phyloP scores from a whole-genome alignment of 331 rosid genomes.

The Prunus yedoensis region DNA sequence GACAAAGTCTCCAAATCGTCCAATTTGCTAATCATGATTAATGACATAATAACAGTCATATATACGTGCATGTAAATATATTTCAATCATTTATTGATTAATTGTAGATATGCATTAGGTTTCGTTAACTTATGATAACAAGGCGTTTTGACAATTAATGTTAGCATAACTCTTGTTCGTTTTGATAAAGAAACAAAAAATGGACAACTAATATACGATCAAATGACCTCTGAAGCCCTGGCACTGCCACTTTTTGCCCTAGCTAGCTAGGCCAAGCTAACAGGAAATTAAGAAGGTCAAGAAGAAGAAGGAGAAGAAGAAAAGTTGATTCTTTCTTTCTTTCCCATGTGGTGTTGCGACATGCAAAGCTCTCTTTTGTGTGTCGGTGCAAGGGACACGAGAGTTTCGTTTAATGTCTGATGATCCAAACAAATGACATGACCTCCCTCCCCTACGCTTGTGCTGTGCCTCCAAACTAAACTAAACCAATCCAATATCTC shows the following conservation, averaged over 20 bases:
- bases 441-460: too few relatives aligned
- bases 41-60: background rate
- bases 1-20: too few relatives aligned
- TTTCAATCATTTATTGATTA: too few relatives aligned
- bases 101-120: too few relatives aligned
- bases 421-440: background rate
- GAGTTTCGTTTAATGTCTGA: constrained; percentile 15
- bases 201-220: too few relatives aligned
- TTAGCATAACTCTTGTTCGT: too few relatives aligned
- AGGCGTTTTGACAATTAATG: too few relatives aligned
- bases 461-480: too few relatives aligned
- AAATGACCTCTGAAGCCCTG: too few relatives aligned
- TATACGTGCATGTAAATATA: background rate
- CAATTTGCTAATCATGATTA: too few relatives aligned
- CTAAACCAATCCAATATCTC: background rate
- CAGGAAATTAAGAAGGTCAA: background rate
- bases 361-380: constrained; percentile 7
- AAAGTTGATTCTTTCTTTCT: background rate
- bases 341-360: constrained; percentile 24
- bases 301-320: background rate
- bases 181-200: too few relatives aligned
- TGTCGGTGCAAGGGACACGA: constrained; percentile 27
- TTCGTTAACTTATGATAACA: too few relatives aligned
- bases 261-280: background rate
- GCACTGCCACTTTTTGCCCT: background rate